Conservation (phyloP, 2,329 filamentous ascomycete genomes). For the Fusarium subtropicale region DNA sequence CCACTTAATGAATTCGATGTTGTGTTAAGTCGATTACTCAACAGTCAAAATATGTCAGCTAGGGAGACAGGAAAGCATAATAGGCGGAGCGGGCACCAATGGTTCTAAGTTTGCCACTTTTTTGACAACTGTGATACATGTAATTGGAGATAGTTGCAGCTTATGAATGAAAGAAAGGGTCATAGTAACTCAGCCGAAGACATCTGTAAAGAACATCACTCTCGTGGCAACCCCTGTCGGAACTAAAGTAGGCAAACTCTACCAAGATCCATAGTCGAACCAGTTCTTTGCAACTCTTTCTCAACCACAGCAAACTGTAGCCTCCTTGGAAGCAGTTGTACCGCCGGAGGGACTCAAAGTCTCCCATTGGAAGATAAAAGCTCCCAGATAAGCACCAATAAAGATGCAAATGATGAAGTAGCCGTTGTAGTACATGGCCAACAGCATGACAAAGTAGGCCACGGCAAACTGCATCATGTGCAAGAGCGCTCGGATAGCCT, state of each 20-base stretch:
- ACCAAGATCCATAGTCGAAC: not conserved
- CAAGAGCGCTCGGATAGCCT: constrained; percentile 72
- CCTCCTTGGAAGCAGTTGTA: constrained; percentile 53
- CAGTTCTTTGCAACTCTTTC: not conserved
- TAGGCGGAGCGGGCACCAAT: not conserved
- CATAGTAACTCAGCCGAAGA: not conserved
- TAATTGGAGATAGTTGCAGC: not conserved
- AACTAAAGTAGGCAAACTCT: not conserved
- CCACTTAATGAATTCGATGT: not conserved
- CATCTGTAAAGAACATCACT: no score
- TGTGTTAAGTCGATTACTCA: not conserved
- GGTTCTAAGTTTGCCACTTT: not conserved
- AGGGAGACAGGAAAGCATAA: not conserved
- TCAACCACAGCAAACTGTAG: constrained; percentile 57
- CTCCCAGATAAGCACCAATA: constrained; percentile 78
- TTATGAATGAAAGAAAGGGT: not conserved
- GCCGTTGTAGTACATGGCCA: constrained; percentile 67
- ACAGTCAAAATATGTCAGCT: not conserved
- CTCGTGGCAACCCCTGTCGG: not conserved
- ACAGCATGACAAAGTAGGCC: constrained; percentile 83
- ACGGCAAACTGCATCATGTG: constrained; percentile 79
- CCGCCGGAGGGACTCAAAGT: constrained; percentile 50
- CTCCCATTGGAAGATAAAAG: constrained; percentile 81
- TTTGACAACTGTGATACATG: not conserved
- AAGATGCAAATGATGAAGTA: constrained; percentile 87